These are phyloP conservation scores for Podospora sp. DNA, from an alignment of 495 filamentous ascomycete genomes.

Conservation along the genomic window DNA sequence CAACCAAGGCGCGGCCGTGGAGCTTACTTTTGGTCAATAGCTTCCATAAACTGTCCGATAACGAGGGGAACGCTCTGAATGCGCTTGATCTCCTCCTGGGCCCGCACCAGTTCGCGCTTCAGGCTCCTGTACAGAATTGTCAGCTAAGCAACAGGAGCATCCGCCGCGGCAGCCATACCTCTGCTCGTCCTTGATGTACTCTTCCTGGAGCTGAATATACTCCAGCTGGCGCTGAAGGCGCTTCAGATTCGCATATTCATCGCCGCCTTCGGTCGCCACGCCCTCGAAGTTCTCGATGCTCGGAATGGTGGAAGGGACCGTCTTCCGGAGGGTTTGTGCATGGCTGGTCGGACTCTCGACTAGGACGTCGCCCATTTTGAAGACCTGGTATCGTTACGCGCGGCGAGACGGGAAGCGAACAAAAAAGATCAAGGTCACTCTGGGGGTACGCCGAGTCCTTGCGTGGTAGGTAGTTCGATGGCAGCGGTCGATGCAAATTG, in stretches of 20 bases:
- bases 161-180: constrained; percentile 54
- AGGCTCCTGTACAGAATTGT: constrained; percentile 68
- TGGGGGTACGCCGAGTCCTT: not conserved
- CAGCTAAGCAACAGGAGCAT: constrained; percentile 11
- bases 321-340: constrained; percentile 69
- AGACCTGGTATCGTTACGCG: constrained; percentile 8
- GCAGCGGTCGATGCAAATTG: constrained; percentile 14
- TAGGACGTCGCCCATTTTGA: constrained; percentile 77
- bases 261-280: constrained; percentile 74
- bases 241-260: constrained; percentile 94
- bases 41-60: constrained; percentile 99
- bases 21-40: constrained; percentile 97
- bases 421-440: not conserved
- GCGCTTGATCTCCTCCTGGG: constrained; percentile 98
- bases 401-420: not conserved
- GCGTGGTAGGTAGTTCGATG: constrained; percentile 9
- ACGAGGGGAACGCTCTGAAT: constrained; percentile 98
- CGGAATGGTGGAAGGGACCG: constrained; percentile 77
- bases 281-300: constrained; percentile 90
- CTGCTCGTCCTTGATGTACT: constrained; percentile 99
- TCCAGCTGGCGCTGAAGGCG: constrained; percentile 94
- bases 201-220: constrained; percentile 98
- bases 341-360: constrained; percentile 78
- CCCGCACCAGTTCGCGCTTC: constrained; percentile 94
- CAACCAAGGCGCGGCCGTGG: not conserved